Base-by-base conservation (phyloP, 495 filamentous ascomycete genomes). In the Neurospora sp. region DNA sequence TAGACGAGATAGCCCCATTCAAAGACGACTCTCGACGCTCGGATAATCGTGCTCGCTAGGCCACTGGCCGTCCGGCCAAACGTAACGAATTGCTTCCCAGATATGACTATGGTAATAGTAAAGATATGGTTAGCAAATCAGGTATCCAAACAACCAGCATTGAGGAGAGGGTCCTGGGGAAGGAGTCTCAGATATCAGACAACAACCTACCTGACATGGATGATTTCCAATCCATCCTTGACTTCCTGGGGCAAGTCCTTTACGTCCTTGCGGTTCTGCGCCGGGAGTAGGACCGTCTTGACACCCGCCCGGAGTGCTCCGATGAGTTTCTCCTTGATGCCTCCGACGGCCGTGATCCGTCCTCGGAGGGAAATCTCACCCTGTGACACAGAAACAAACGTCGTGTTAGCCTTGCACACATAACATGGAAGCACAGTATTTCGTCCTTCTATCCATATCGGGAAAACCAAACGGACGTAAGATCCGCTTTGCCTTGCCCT, bases 321-420 rank as follows among this genome's bases (percentile, higher is more conserved):
- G 78, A 99, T 98, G 39, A 98, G 85, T 80, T 99, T 99, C 88
- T 99, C 96, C 85, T 98, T 97, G 82, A 98, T 98, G 31, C 96
- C 96, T 27, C 96, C 96, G 71, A 97, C 94, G 10, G 93, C 92
- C 83, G 85, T 87, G 70, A 99, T 91, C 73, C 93, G 88, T 14
- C 96, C 96, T 18, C 96, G 87, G 40, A 99, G 87, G 74, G 91
- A 92, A 47, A 98, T 89, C 81, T 99, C 96, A 31, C 96, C 96
- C 85, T 84, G 73, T 75, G 20, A 65, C 27, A 65, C 53, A 65
- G 53, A 65, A 65, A 65, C 53, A 65, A 65, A 74, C 68, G 70
- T 20, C 44, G 72, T 75, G 73, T 83, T 72, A 84, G 80, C 76
- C 71, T 70, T 39, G 27, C 53, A 65, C 53, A 65, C 22, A 37